Base-by-base conservation (phyloP, 306 rosid species). In the Hippophae gyantsensis region DNA sequence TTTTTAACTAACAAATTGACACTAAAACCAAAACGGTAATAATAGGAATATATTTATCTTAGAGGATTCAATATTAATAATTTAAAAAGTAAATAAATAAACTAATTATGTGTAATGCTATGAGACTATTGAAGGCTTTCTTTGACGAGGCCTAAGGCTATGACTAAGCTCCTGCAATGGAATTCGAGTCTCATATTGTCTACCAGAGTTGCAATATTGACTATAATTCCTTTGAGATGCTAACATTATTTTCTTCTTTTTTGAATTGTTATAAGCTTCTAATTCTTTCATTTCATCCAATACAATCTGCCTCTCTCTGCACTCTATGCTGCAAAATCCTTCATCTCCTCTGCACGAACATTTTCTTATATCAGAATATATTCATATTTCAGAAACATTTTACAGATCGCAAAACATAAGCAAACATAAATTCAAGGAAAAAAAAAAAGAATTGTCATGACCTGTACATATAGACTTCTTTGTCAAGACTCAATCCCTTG, bases 391-490 rank as follows among this genome's bases (percentile, higher is more conserved):
- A 32, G 38, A 32, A 32, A 2, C 38, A 4, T 32, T 32, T 32
- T 32, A 32, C 5, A 32, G 38, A 3, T 40, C 1, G 5, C 27
- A 63, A 9, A 38, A 0, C 23, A 49, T 13, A n/a, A 48, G 0
- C 13, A 10, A 48, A 13, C 7, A 49, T 49, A 5, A 46, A 10
- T 9, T 10, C 14, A 12, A 11, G 5, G 6, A 13, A 11, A 49
- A 12, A 49, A 11, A 49, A 12, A 13, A 12, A 26, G 13, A 3
- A 48, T n/a, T n/a, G 2, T 42, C 25, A 12, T 27, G 58, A 77
- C 86, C 86, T 81, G 72, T 81, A 77, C 83, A 81, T 77, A 57
- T 81, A 77, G 63, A 77, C 72, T 60, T 81, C 86, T 65, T 74
- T 69, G 6, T 81, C 83, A 27, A 64, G 81, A 57, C 67, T 52